These are phyloP conservation scores for Plectosphaerella sp. DNA, from an alignment of 2,329 filamentous ascomycete genomes.

Conservation along the genomic window DNA sequence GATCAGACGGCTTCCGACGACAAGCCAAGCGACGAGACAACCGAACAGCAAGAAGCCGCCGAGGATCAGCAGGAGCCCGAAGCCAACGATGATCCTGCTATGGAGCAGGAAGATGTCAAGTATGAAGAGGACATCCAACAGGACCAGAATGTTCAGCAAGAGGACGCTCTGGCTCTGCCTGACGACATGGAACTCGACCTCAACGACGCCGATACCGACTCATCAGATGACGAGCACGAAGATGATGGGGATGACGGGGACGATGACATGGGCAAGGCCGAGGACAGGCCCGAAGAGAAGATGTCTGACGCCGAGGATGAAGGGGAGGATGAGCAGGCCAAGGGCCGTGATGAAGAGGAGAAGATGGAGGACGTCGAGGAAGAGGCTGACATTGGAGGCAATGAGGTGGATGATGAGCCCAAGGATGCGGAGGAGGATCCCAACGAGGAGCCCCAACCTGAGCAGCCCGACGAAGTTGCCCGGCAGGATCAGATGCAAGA, in stretches of 20 bases:
- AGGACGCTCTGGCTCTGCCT: conserved; percentile 76
- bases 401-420: conserved; percentile 43
- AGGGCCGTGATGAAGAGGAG: conserved; percentile 27
- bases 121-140: conserved; percentile 55
- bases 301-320: conserved; percentile 28
- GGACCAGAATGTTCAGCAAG: conserved; percentile 75
- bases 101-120: conserved; percentile 52
- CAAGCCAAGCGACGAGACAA: conserved; percentile 44
- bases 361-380: conserved; percentile 29
- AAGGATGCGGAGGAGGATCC: conserved; percentile 48
- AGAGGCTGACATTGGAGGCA: conserved; percentile 21
- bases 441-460: conserved; percentile 34
- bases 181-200: conserved; percentile 86
- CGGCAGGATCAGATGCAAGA: conserved; percentile 32
- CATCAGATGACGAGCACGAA: conserved; percentile 52
- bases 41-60: conserved; percentile 29
- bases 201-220: conserved; percentile 58
- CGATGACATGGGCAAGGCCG: conserved; percentile 33
- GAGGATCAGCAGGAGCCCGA: conserved; percentile 39
- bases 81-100: conserved; percentile 50
- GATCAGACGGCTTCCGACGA: conserved; percentile 58
- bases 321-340: conserved; percentile 22
- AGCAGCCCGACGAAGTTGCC: conserved; percentile 15
- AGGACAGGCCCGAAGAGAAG: conserved; percentile 26
- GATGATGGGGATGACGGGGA: conserved; percentile 48